Conservation (phyloP, 129 eudicot genomes). For the carrot (Daucus carota) region DH1_v3.0 NC_030388.2:9052501-9053000, state of each 20-base stretch:
- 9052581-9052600: conserved; percentile 99
- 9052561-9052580: conserved; percentile 85
- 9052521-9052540: conserved; percentile 67
- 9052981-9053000: conserved; percentile 64
- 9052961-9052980: conserved; percentile 80
- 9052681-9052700: neutral
- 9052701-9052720: too few relatives aligned
- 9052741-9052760: neutral
- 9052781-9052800: neutral
- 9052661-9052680: neutral
- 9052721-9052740: too few relatives aligned
- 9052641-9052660: neutral
- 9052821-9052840: conserved; percentile 62
- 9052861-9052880: conserved; percentile 89
- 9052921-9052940: conserved; percentile 83
- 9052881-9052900: conserved; percentile 90
- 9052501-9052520: conserved; percentile 76
- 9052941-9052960: conserved; percentile 83
- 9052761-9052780: neutral
- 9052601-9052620: neutral
- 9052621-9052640: neutral
- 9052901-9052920: conserved; percentile 80
- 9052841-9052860: conserved; percentile 89
- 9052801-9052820: conserved; percentile 27
- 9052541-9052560: conserved; percentile 68